Evolutionary conservation across 805 yeast genomes (phyloP), one percentile per base, ranked within the genome.

Genomic region (Clavispora fructus): DNA sequence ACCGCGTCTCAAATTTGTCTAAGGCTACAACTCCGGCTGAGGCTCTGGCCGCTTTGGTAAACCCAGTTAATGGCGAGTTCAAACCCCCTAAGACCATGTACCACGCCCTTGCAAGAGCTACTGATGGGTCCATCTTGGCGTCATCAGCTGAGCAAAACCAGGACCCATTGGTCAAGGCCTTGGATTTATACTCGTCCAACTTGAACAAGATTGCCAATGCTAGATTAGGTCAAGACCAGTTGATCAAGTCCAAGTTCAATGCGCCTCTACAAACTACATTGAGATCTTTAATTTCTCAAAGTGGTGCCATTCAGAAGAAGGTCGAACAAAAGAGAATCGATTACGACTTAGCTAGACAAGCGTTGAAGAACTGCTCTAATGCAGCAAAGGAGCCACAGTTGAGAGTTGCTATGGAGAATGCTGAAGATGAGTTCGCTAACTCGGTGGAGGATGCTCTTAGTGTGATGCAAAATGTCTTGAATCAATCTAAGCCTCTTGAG

Each of bases 401-500:
- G 49, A 75, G 91, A 58, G 85, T 83, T 42, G 78, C 81, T 52
- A 83, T 88, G 77, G 95, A 88, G 66, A 79, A 83, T 50, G 82
- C 88, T 43, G 96, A 88, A 69, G 96, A 88, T 59, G 91, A 85
- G 59, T 88, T 88, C 64, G 95, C 94, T 40, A 87, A 86, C 55
- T 85, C 91, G 23, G 89, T 89, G 31, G 96, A 88, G 68, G 94
- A 85, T 59, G 94, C 95, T 35, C 88, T 87, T 45, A 71, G 82
- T 35, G 80, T 85, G 49, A 84, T 88, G 91, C 87, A 83, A 69
- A 82, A 83, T 61, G 91, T 85, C 27, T 78, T 88, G 54, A 82
- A 83, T 47, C 74, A 82, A 46, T 81, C 90, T 17, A 77, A 80
- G 55, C 85, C 90, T 14, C 73, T 86, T 54, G 76, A 79, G 43